A percentile compares a stretch with the other conserved stretches of the same genome.
phyloP scores from a whole-genome alignment of 129 eudicot genomes.

The Tagetes patula region DNA sequence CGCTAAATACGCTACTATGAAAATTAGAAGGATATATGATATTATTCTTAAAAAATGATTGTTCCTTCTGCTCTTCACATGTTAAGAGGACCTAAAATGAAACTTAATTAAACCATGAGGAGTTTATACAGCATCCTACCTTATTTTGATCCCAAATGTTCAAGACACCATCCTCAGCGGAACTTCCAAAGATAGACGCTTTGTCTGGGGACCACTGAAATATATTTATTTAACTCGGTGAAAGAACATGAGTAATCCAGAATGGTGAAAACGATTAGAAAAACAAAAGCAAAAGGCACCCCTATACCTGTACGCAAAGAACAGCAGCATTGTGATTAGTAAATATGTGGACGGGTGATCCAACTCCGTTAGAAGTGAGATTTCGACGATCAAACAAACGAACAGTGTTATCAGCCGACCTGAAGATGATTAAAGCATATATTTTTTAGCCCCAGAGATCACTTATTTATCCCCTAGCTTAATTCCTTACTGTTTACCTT shows the following conservation, averaged over 20 bases:
- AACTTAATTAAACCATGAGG: not conserved
- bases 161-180: slow-evolving; percentile 84
- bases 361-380: slow-evolving; percentile 81
- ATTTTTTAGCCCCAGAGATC: not conserved
- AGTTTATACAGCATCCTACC: slow-evolving; percentile 36
- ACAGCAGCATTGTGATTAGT: slow-evolving; percentile 85
- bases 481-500: not conserved
- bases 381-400: slow-evolving; percentile 91
- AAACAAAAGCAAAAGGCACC: not conserved
- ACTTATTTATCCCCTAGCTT: not conserved
- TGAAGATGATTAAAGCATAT: slow-evolving; percentile 18
- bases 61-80: not conserved
- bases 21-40: not conserved
- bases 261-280: not conserved
- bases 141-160: slow-evolving; percentile 80
- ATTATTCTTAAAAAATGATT: not conserved
- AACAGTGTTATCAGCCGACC: slow-evolving; percentile 88
- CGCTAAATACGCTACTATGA: not conserved
- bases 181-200: slow-evolving; percentile 90
- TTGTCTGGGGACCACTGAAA: slow-evolving; percentile 95
- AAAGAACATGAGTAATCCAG: slow-evolving; percentile 7
- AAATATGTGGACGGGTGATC: slow-evolving; percentile 79
- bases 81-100: not conserved
- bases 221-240: slow-evolving; percentile 1
- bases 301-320: slow-evolving; percentile 83